phyloP scores from a whole-genome alignment of 2,329 filamentous ascomycete genomes.

The Orbilia quercus region DNA sequence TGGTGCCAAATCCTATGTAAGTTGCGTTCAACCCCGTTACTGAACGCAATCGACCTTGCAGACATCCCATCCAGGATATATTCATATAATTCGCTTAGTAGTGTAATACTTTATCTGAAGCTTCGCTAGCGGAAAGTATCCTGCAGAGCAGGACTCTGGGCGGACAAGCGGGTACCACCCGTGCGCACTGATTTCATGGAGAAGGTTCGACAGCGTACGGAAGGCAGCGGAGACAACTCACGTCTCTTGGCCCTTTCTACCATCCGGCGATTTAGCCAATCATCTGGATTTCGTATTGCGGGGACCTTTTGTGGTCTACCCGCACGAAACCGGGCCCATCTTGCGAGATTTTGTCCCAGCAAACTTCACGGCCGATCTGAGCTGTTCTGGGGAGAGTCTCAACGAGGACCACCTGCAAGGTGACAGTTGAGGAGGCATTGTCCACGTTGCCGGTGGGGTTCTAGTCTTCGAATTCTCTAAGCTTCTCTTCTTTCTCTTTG shows the following conservation, averaged over 20 bases:
- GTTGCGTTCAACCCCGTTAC: neutral
- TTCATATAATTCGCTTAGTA: neutral
- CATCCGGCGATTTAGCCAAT: constrained; percentile 14
- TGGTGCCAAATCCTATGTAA: neutral
- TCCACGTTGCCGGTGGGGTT: constrained; percentile 31
- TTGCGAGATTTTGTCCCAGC: neutral
- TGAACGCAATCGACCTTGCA: too few species aligned
- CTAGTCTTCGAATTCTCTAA: constrained; percentile 1
- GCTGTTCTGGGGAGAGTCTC: constrained; percentile 19
- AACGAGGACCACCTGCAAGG: constrained; percentile 25
- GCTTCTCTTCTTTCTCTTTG: constrained; percentile 14
- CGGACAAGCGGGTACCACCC: too few species aligned
- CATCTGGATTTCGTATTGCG: neutral
- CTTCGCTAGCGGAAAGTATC: too few species aligned
- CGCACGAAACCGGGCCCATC: neutral
- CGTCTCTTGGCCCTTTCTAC: neutral
- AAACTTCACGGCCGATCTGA: constrained; percentile 16
- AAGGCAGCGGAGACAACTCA: constrained; percentile 25
- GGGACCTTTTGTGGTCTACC: constrained; percentile 8
- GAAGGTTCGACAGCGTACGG: constrained; percentile 6
- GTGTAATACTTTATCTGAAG: too few species aligned
- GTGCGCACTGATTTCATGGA: neutral
- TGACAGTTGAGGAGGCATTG: constrained; percentile 24
- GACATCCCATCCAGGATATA: constrained; percentile 12
- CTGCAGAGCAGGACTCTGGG: too few species aligned